phyloP scores from a whole-genome alignment of 2,329 filamentous ascomycete species.

The Cladobotryum mycophilum region DNA sequence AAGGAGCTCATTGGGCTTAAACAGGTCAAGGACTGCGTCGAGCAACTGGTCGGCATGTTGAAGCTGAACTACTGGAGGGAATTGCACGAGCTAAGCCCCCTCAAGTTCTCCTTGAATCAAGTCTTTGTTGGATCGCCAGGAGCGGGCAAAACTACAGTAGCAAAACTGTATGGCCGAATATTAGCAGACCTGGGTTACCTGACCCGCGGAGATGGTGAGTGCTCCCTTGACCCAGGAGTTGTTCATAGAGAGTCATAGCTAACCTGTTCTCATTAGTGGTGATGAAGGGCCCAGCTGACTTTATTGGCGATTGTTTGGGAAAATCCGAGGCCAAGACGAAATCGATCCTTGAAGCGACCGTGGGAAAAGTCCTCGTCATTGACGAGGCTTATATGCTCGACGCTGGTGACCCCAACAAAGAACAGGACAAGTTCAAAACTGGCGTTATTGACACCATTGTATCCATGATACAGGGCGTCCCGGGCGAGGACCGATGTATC shows the following conservation, averaged over 20 bases:
- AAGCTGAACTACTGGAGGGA: neutral
- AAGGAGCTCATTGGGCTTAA: conserved; percentile 3
- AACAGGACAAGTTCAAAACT: conserved; percentile 43
- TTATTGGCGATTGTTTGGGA: conserved; percentile 57
- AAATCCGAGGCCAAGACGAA: conserved; percentile 65
- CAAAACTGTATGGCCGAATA: conserved; percentile 64
- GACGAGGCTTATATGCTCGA: conserved; percentile 70
- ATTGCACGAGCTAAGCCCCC: neutral
- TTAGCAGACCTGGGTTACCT: conserved; percentile 68
- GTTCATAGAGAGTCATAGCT: neutral
- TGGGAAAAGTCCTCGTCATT: conserved; percentile 69
- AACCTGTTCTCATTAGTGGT: conserved; percentile 43
- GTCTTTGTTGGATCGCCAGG: conserved; percentile 60
- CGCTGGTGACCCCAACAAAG: conserved; percentile 27
- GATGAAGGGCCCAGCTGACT: conserved; percentile 65
- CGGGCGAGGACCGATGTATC: conserved; percentile 67
- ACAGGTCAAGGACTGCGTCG: neutral
- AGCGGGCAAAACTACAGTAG: conserved; percentile 68
- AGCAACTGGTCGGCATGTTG: neutral
- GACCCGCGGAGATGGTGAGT: conserved; percentile 53
- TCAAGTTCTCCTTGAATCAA: conserved; percentile 58
- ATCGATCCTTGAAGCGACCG: conserved; percentile 55
- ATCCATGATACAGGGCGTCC: conserved; percentile 62
- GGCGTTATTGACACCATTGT: conserved; percentile 71
- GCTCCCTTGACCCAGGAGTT: conserved; percentile 12